Evolutionary conservation across 768 basidiomycete species (phyloP).

Genomic region (Glaciozyma antarctica): DNA sequence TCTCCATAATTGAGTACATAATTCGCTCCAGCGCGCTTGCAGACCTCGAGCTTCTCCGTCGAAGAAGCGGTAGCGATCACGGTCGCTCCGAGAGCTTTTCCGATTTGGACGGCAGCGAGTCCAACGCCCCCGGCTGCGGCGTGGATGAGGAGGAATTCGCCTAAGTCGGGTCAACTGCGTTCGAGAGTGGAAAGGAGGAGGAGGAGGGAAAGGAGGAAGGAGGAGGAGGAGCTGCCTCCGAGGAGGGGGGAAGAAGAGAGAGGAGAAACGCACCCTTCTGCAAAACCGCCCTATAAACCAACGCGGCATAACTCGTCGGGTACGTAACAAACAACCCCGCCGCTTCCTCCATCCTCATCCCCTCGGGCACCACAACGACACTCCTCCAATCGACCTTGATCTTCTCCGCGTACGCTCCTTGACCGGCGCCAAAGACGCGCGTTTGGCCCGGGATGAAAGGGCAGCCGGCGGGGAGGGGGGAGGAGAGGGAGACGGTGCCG

Average conservation of each 20-base stretch:
- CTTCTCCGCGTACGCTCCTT: constrained; percentile 69
- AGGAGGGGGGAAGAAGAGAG: no score
- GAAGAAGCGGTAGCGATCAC: constrained; percentile 78
- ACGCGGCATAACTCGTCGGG: constrained; percentile 74
- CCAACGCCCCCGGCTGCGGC: constrained; percentile 96
- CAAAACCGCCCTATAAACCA: constrained; percentile 72
- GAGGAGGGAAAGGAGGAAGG: no score
- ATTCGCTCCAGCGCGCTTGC: constrained; percentile 69
- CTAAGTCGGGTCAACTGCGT: no score
- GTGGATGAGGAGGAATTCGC: constrained; percentile 85
- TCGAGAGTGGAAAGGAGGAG: no score
- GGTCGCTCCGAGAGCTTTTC: constrained; percentile 83
- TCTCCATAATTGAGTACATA: constrained; percentile 62
- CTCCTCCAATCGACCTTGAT: constrained; percentile 49
- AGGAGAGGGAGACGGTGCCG: constrained; percentile 58
- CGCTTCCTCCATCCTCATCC: constrained; percentile 73
- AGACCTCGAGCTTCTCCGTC: constrained; percentile 61
- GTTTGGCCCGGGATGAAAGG: constrained; percentile 65
- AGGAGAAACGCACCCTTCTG: constrained; percentile 51
- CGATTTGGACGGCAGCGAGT: constrained; percentile 80
- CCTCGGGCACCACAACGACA: constrained; percentile 57
- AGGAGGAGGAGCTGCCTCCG: no score
- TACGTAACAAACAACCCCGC: constrained; percentile 75
- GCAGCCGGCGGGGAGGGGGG: constrained; percentile 71
- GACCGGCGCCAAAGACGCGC: constrained; percentile 70